phyloP scores from a whole-genome alignment of 257 asterid genomes.

The Gentiana dahurica region DNA sequence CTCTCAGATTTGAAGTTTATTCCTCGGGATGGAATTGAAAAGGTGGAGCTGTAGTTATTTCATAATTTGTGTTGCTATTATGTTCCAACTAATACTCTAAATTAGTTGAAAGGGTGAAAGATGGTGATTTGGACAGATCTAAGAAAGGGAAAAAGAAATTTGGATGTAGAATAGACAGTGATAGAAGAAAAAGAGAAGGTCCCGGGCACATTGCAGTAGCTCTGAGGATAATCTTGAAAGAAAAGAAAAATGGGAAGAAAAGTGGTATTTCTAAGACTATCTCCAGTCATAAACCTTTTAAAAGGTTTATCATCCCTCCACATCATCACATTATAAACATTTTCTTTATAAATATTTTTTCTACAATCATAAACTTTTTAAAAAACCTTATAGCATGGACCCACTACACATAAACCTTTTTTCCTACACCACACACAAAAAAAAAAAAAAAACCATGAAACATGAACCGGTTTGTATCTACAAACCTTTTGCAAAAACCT shows the following conservation, averaged over 20 bases:
- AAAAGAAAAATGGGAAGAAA: slow-evolving; percentile 47
- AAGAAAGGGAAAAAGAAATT: slow-evolving; percentile 37
- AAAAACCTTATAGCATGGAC: no score
- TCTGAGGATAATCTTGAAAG: slow-evolving; percentile 59
- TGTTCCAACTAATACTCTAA: background rate
- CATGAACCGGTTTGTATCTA: no score
- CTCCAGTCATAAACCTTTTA: no score
- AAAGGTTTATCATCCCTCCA: no score
- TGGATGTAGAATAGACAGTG: slow-evolving; percentile 29
- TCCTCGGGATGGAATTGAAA: slow-evolving; percentile 28
- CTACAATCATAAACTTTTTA: no score
- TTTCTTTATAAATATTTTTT: no score
- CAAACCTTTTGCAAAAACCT: no score
- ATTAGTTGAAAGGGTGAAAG: slow-evolving; percentile 30
- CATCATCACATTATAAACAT: no score
- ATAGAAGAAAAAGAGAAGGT: slow-evolving; percentile 30
- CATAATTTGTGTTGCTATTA: background rate
- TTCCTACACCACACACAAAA: no score
- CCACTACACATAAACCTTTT: no score
- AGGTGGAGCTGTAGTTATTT: slow-evolving; percentile 14
- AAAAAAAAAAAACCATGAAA: no score
- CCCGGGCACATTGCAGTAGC: slow-evolving; percentile 32
- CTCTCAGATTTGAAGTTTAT: slow-evolving; percentile 37
- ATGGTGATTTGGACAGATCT: slow-evolving; percentile 24
- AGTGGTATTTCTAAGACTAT: slow-evolving; percentile 53